Conservation (phyloP, 2,329 filamentous ascomycete species). For the Raffaelea deltoideospora region DNA sequence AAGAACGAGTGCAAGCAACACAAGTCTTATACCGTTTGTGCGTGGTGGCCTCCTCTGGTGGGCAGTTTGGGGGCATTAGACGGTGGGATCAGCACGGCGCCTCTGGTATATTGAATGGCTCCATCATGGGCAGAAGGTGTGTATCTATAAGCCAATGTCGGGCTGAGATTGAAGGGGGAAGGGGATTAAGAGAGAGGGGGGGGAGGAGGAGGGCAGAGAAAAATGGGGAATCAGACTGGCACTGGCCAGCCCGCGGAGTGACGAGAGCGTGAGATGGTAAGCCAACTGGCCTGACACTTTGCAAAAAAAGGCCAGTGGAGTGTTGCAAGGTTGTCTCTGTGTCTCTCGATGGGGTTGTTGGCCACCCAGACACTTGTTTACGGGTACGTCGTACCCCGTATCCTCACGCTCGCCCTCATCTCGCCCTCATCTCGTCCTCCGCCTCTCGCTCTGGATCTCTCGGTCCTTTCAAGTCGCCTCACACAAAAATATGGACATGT, state of each 20-base stretch:
- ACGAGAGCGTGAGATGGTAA: background rate
- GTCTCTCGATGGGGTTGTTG: too few species aligned
- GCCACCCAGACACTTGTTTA: too few species aligned
- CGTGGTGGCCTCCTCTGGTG: background rate
- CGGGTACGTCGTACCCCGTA: too few species aligned
- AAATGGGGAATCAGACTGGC: too few species aligned
- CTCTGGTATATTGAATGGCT: constrained; percentile 8
- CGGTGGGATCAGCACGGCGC: constrained; percentile 7
- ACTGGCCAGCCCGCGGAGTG: background rate
- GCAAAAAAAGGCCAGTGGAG: too few species aligned
- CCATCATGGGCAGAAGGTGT: constrained; percentile 7
- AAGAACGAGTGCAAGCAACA: background rate
- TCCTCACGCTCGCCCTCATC: too few species aligned
- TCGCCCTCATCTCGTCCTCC: too few species aligned
- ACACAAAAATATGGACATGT: too few species aligned
- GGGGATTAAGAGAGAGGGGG: background rate
- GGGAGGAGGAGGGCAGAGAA: background rate
- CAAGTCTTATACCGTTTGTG: constrained; percentile 6
- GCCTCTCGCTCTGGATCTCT: too few species aligned
- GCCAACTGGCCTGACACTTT: background rate
- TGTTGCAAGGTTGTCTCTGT: too few species aligned
- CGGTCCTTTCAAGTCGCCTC: too few species aligned
- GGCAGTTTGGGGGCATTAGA: constrained; percentile 4
- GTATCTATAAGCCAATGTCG: background rate
- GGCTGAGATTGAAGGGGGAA: background rate